Base-by-base conservation (phyloP, 768 basidiomycete species). In the Mycena indigotica region DNA sequence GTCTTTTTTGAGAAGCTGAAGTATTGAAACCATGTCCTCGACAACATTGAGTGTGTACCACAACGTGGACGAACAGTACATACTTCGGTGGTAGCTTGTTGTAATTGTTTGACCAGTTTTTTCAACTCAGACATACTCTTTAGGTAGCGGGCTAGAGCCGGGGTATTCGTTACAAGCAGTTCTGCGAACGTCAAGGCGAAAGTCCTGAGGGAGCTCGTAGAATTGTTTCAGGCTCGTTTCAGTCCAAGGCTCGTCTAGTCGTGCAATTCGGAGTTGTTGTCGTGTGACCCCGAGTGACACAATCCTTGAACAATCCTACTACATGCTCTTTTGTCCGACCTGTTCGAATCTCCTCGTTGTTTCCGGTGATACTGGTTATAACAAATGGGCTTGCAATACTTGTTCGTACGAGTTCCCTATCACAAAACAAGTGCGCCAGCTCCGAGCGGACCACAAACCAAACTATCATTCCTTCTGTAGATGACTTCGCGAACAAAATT, bases 331-430 rank as follows among this genome's bases (percentile, higher is more conserved):
- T 79, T 98, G 96, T 70, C 96, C 96, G 28, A 92, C 88, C 52
- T 98, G 96, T 67, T 86, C 91, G 26, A 98, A 98, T 72, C 79
- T 93, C 41, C 83, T 95, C 16, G 80, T 89, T 44, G 86, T 93
- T 49, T 90, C 88, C 4, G 77, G 83, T 5, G 88, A 90, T 58
- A 13, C 87, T 0, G 88, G 89, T 1, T 87, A 86, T 70, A 91
- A 96, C 75, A 94, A 93, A 78, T 96, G 93, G 89, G 87, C 88
- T 0, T 98, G 95, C 69, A 91, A 91, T 65, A 87, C 89, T 1
- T 98, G 97, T 69, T 88, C 97, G 3, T 99, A 98, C 69, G 93
- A 98, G 67, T 98, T 95, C 69, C 91, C 92, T 0, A 93, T 96
- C 65, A 82, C 84, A 2, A 90, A 93, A 67, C 91, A 91, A 75